These are phyloP conservation scores for Glycine soja DNA, from an alignment of 306 rosid genomes.

Conservation along the genomic window DNA sequence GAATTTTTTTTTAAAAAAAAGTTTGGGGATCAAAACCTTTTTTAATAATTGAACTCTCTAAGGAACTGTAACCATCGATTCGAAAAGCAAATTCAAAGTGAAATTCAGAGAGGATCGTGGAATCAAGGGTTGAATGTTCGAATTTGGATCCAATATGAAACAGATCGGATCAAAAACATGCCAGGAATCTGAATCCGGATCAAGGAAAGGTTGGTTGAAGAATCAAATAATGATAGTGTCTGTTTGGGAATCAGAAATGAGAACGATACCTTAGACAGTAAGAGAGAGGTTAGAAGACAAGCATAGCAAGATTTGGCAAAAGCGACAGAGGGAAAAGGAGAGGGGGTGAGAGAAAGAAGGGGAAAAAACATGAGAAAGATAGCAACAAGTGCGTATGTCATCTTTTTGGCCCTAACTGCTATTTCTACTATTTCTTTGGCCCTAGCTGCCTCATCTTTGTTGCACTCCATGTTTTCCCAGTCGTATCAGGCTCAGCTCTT, in stretches of 20 bases:
- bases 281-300: slow-evolving; percentile 13
- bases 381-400: background rate
- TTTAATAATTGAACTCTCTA: background rate
- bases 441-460: slow-evolving; percentile 78
- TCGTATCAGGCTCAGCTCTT: slow-evolving; percentile 4
- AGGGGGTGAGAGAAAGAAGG: slow-evolving; percentile 25
- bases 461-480: slow-evolving; percentile 70
- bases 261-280: slow-evolving; percentile 53
- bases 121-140: slow-evolving; percentile 36
- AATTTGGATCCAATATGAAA: background rate
- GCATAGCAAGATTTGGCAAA: slow-evolving; percentile 36
- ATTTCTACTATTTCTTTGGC: slow-evolving; percentile 79
- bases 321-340: background rate
- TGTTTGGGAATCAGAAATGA: background rate
- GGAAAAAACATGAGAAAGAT: background rate
- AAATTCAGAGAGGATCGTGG: background rate
- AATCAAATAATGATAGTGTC: slow-evolving; percentile 21
- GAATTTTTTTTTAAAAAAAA: background rate
- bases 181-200: slow-evolving; percentile 50
- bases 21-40: slow-evolving; percentile 8
- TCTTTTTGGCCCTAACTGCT: too few species aligned
- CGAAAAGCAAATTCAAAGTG: background rate
- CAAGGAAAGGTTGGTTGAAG: slow-evolving; percentile 8
- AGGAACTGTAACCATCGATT: slow-evolving; percentile 12
- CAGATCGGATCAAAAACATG: slow-evolving; percentile 40